Evolutionary conservation across 768 basidiomycete genomes (phyloP).

Genomic region (Rhodotorula diobovata): DNA sequence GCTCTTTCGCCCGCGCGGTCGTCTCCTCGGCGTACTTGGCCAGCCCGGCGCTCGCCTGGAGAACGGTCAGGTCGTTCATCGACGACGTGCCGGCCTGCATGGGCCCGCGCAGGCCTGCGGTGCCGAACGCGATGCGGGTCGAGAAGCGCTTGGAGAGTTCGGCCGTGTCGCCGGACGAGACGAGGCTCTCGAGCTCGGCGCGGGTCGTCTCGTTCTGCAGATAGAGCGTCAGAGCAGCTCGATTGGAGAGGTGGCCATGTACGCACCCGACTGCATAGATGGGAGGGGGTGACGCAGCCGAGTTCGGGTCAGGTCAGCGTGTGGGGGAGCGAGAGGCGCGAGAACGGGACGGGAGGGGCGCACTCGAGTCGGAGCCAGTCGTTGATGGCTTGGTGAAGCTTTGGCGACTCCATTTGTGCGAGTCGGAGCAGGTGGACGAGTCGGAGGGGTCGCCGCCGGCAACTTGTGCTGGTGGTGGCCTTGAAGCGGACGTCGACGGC

Average conservation of each 20-base stretch:
- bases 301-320: background rate
- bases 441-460: no score
- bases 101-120: constrained; percentile 73
- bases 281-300: background rate
- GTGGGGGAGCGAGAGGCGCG: background rate
- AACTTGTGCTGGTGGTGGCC: no score
- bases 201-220: constrained; percentile 43
- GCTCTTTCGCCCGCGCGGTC: constrained; percentile 49
- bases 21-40: constrained; percentile 26
- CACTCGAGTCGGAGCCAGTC: constrained; percentile 35
- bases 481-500: no score
- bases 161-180: constrained; percentile 13
- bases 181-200: constrained; percentile 42
- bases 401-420: background rate
- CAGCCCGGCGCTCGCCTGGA: constrained; percentile 41
- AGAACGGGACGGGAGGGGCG: background rate
- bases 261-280: constrained; percentile 12
- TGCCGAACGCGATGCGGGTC: constrained; percentile 75
- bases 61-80: constrained; percentile 71
- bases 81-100: constrained; percentile 90
- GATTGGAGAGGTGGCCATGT: no score
- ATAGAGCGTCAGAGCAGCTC: background rate
- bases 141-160: constrained; percentile 43
- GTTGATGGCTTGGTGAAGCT: background rate
- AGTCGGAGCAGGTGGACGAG: background rate